Evolutionary conservation across 352 stramenopile species (phyloP), one percentile per base, ranked within the genome.

Genomic region (Phytophthora lateralis): DNA sequence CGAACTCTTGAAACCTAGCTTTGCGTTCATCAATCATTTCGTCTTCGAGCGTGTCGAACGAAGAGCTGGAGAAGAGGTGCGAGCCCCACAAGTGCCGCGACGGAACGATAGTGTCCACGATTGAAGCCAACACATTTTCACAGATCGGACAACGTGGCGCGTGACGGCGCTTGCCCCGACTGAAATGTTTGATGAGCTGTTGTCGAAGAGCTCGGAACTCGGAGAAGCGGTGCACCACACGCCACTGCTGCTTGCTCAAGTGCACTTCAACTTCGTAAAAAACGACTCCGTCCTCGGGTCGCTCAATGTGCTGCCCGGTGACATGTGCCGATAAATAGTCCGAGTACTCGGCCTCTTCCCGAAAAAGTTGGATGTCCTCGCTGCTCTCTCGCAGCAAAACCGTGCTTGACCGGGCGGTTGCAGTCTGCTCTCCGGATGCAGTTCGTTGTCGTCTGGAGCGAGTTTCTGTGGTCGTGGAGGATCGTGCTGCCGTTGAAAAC

Each of bases 291-390:
- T 91, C 75, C 24, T 75, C 62, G 17, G 21, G 35, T 7, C 74
- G 55, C 41, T 89, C 69, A 11, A 71, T 49, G 54, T 90, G 83
- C 4, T 75, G 52, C 4, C 76, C 69, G 0, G 75, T 87, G 38
- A 89, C 35, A 7, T 60, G 39, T 27, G 76, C 75, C 6, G 64
- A 69, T 45, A 93, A 56, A 68, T 93, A 91, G 53, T 93, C 84
- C 30, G 84, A 93, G 64, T 93, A 93, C 63, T 93, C 84, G 20
- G 84, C 82, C 52, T 92, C 79, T 35, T 91, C 81, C 2, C 79
- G 81, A 50, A 91, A 88, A 9, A 90, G 55, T 14, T 70, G 68
- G 2, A 90, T 66, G 11, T 85, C 68, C 3, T 78, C 62, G 20
- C 69, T 65, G 20, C 59, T 55, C 11, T 80, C 71, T 17, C 72